phyloP scores from a whole-genome alignment of 768 basidiomycete species.

The Mycena capillaripes region DNA sequence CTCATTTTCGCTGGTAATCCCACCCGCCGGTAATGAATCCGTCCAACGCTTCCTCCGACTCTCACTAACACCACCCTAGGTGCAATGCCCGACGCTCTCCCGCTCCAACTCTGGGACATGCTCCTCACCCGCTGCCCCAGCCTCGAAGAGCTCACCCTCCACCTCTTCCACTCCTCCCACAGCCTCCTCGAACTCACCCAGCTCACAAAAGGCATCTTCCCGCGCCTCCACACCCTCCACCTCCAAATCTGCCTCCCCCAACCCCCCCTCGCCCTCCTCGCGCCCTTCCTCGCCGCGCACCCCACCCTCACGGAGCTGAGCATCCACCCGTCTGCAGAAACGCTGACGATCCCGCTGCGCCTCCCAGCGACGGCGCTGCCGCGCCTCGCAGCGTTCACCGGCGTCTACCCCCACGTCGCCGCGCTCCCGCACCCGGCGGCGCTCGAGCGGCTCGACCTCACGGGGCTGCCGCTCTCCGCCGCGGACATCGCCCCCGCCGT shows the following conservation, averaged over 20 bases:
- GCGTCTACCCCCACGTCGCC: constrained; percentile 20
- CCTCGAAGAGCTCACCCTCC: constrained; percentile 48
- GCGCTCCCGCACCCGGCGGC: constrained; percentile 2
- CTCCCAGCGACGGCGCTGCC: constrained; percentile 11
- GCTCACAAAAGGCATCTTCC: background rate
- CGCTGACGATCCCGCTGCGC: background rate
- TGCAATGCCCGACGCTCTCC: background rate
- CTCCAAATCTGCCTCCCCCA: background rate
- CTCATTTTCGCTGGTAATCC: background rate
- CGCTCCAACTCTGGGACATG: constrained; percentile 39
- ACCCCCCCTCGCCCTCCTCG: background rate
- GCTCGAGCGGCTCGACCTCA: constrained; percentile 20
- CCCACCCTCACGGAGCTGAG: constrained; percentile 3
- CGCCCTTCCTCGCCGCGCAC: constrained; percentile 26
- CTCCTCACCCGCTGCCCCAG: constrained; percentile 26
- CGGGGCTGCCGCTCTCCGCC: background rate
- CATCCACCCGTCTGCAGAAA: background rate
- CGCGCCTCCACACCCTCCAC: constrained; percentile 4
- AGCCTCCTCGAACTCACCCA: constrained; percentile 1
- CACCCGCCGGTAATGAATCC: background rate
- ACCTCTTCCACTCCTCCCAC: constrained; percentile 11
- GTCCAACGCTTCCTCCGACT: background rate
- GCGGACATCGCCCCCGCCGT: background rate
- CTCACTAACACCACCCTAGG: background rate
- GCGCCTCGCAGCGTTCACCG: background rate